Percentiles rank a stretch among this genome's conserved stretches.
These are phyloP conservation scores for Psophocarpus tetragonolobus DNA, from an alignment of 306 rosid genomes.

Conservation along the genomic window DNA sequence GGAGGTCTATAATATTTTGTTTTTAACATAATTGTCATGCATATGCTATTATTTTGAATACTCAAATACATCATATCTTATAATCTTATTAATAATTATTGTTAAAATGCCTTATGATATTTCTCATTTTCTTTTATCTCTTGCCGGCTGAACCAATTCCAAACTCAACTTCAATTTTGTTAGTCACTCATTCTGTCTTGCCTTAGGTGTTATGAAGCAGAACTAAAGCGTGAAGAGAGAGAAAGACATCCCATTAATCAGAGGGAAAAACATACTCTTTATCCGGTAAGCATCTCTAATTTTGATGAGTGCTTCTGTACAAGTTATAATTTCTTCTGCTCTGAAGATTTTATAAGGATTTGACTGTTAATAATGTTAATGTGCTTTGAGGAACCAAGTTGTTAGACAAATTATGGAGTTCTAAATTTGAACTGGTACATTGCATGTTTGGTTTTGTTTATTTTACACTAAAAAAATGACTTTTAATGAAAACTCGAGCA, in stretches of 20 bases:
- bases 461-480: background rate
- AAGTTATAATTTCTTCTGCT: background rate
- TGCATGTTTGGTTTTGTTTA: conserved; percentile 10
- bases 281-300: conserved; percentile 56
- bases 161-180: background rate
- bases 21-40: background rate
- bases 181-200: conserved; percentile 17
- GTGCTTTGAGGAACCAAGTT: background rate
- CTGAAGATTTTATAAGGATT: conserved; percentile 11
- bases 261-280: conserved; percentile 81
- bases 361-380: background rate
- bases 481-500: background rate
- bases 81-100: conserved; percentile 4
- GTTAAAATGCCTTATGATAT: background rate
- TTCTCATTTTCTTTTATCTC: background rate
- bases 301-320: conserved; percentile 11
- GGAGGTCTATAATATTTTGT: background rate
- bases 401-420: conserved; percentile 6
- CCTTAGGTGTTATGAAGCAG: conserved; percentile 81
- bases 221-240: conserved; percentile 88
- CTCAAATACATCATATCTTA: background rate
- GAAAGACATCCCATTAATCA: conserved; percentile 84
- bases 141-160: background rate
- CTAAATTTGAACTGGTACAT: background rate
- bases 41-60: background rate